Conservation (phyloP, 2,329 filamentous ascomycete species). For the Elsinoe australis region DNA sequence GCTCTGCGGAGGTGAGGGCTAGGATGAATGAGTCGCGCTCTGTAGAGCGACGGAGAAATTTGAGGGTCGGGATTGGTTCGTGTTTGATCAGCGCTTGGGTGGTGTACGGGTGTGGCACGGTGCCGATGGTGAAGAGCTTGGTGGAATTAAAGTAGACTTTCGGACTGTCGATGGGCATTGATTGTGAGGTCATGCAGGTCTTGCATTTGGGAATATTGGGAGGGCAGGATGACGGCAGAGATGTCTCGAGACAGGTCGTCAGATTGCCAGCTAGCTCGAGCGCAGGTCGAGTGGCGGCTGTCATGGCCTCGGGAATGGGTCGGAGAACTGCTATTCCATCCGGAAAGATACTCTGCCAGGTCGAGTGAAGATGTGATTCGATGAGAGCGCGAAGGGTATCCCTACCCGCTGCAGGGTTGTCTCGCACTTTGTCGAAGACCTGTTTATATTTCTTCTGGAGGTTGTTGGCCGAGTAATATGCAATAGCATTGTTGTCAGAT, state of each 20-base stretch:
- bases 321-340: constrained; percentile 75
- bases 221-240: constrained; percentile 70
- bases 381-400: constrained; percentile 64
- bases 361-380: constrained; percentile 74
- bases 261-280: constrained; percentile 67
- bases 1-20: constrained; percentile 60
- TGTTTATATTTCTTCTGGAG: constrained; percentile 60
- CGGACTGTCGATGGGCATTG: constrained; percentile 60
- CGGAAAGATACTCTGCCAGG: constrained; percentile 73
- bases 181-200: constrained; percentile 59
- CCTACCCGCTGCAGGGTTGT: constrained; percentile 51
- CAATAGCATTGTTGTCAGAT: constrained; percentile 57
- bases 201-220: constrained; percentile 70
- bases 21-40: constrained; percentile 72
- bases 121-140: constrained; percentile 70
- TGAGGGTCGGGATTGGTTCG: constrained; percentile 31
- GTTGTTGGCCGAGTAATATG: constrained; percentile 62
- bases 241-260: constrained; percentile 63
- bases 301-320: constrained; percentile 67
- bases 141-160: constrained; percentile 64
- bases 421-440: constrained; percentile 60
- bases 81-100: constrained; percentile 58
- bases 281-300: constrained; percentile 61
- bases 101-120: constrained; percentile 87
- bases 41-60: constrained; percentile 49